Conservation (phyloP, 2,329 filamentous ascomycete species). For the Leptographium procerum region DNA sequence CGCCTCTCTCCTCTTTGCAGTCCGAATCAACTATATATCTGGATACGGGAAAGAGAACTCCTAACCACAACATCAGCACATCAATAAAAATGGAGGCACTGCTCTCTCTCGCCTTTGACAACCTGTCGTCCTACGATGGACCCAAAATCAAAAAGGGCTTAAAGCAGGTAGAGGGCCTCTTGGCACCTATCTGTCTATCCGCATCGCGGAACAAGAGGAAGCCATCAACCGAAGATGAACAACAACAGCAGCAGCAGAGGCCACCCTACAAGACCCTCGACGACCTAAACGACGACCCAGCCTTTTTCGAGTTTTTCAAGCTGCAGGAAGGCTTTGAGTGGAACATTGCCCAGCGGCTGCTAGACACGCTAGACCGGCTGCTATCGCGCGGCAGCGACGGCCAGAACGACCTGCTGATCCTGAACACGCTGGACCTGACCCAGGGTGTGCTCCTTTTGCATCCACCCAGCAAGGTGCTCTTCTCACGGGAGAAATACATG, state of each 20-base stretch:
- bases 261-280: slow-evolving; percentile 46
- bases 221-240: slow-evolving; percentile 11
- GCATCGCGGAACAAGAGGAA: slow-evolving; percentile 17
- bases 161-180: slow-evolving; percentile 83
- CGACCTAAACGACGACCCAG: slow-evolving; percentile 68
- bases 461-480: slow-evolving; percentile 77
- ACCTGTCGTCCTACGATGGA: slow-evolving; percentile 84
- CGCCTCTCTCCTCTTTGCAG: neutral
- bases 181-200: slow-evolving; percentile 88
- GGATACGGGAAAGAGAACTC: too few species aligned
- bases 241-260: slow-evolving; percentile 22
- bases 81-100: slow-evolving; percentile 68
- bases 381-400: slow-evolving; percentile 29
- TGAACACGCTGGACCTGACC: slow-evolving; percentile 77
- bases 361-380: slow-evolving; percentile 35
- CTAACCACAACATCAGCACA: neutral
- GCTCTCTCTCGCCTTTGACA: slow-evolving; percentile 88
- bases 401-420: slow-evolving; percentile 77
- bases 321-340: slow-evolving; percentile 95
- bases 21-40: too few species aligned
- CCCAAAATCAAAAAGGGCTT: slow-evolving; percentile 87
- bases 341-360: slow-evolving; percentile 83
- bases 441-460: slow-evolving; percentile 84
- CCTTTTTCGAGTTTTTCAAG: slow-evolving; percentile 92
- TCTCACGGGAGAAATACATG: slow-evolving; percentile 87